Percentiles rank a stretch among this genome's conserved stretches.
These are phyloP conservation scores for Penicillium thymicola DNA, from an alignment of 2,329 filamentous ascomycete genomes.

Conservation along the genomic window DNA sequence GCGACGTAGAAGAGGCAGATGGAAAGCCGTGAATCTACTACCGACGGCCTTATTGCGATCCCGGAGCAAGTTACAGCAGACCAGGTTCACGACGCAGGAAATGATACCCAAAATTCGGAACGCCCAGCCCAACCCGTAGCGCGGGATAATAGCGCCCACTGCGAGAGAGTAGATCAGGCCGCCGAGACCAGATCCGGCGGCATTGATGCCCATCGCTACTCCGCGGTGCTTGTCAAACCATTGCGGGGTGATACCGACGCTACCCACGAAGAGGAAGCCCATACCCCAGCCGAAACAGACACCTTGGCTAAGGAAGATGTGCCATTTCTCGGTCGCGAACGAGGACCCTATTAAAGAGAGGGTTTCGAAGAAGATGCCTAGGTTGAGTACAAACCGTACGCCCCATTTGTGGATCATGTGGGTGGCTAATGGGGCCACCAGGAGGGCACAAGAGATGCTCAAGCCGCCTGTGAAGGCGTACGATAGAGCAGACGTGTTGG, in stretches of 20 bases:
- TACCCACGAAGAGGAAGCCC: slow-evolving; percentile 60
- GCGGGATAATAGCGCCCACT: slow-evolving; percentile 56
- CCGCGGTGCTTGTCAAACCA: slow-evolving; percentile 60
- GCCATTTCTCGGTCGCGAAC: slow-evolving; percentile 57
- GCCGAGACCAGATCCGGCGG: slow-evolving; percentile 58
- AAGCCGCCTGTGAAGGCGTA: slow-evolving; percentile 62
- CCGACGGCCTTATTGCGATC: slow-evolving; percentile 59
- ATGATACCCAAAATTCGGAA: slow-evolving; percentile 60
- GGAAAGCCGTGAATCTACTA: slow-evolving; percentile 52
- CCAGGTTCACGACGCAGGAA: slow-evolving; percentile 51
- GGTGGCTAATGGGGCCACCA: slow-evolving; percentile 57
- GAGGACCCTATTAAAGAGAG: slow-evolving; percentile 55
- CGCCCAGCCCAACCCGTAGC: slow-evolving; percentile 57
- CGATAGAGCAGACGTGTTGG: slow-evolving; percentile 52
- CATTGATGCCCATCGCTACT: slow-evolving; percentile 59
- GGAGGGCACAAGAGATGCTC: slow-evolving; percentile 56
- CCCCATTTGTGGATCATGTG: slow-evolving; percentile 52
- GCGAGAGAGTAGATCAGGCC: slow-evolving; percentile 59
- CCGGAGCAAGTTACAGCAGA: slow-evolving; percentile 52
- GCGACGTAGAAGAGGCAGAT: slow-evolving; percentile 51
- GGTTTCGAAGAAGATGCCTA: slow-evolving; percentile 56
- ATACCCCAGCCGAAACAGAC: slow-evolving; percentile 62
- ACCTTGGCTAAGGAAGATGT: slow-evolving; percentile 59
- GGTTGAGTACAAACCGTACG: slow-evolving; percentile 53
- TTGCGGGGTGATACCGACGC: slow-evolving; percentile 56